Evolutionary conservation across 805 yeast genomes (phyloP).

Genomic region (Wickerhamiella spandovensis): DNA sequence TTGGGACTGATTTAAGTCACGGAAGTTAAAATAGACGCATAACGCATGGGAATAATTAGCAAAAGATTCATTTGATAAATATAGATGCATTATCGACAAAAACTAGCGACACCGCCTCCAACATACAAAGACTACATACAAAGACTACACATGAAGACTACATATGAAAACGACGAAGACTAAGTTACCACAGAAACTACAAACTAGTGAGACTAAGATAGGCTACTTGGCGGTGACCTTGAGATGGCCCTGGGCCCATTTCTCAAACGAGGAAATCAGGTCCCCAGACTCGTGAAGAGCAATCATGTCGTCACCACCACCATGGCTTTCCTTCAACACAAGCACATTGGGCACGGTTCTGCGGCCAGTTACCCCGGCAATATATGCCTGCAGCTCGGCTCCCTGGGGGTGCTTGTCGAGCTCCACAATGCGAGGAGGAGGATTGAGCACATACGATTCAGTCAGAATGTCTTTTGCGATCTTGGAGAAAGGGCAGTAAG

Average conservation of each 20-base stretch:
- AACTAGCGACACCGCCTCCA: too few species aligned
- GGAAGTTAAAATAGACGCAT: neutral
- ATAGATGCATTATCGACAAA: too few species aligned
- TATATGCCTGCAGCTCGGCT: constrained; percentile 53
- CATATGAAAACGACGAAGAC: too few species aligned
- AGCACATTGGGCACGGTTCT: constrained; percentile 83
- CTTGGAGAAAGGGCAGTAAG: constrained; percentile 61
- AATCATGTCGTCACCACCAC: constrained; percentile 78
- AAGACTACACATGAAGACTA: neutral
- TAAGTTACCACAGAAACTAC: too few species aligned
- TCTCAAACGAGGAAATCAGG: constrained; percentile 37
- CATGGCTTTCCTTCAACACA: constrained; percentile 60
- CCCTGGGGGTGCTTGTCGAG: constrained; percentile 74
- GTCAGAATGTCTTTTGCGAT: constrained; percentile 52
- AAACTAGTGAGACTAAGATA: too few species aligned
- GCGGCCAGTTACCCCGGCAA: constrained; percentile 59
- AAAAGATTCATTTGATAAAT: too few species aligned
- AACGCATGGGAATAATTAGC: neutral
- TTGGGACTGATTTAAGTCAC: neutral
- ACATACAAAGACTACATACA: too few species aligned
- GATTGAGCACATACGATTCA: constrained; percentile 54
- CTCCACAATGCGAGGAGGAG: constrained; percentile 63
- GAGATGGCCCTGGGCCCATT: constrained; percentile 35
- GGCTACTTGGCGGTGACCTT: constrained; percentile 5
- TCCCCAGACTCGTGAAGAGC: constrained; percentile 44